phyloP scores from a whole-genome alignment of 2,329 filamentous ascomycete genomes.

The Neonectria faginata region DNA sequence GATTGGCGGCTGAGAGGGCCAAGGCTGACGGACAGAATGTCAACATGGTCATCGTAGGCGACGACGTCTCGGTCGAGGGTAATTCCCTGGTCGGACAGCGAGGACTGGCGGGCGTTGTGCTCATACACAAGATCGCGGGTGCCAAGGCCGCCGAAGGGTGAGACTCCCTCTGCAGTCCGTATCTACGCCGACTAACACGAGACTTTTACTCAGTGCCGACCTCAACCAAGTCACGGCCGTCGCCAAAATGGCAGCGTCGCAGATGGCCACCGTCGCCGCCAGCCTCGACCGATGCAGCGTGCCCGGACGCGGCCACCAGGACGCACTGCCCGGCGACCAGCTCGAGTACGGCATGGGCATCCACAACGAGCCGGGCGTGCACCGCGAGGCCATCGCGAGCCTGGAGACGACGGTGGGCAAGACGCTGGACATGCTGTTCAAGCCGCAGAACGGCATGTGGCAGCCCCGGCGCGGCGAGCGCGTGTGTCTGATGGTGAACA shows the following conservation, averaged over 20 bases:
- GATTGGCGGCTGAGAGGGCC: slow-evolving; percentile 46
- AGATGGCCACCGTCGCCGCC: slow-evolving; percentile 43
- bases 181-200: slow-evolving; percentile 17
- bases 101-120: slow-evolving; percentile 41
- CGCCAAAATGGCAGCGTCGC: slow-evolving; percentile 36
- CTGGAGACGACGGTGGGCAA: slow-evolving; percentile 37
- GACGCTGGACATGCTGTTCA: slow-evolving; percentile 39
- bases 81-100: slow-evolving; percentile 42
- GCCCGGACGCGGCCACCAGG: slow-evolving; percentile 37
- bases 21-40: slow-evolving; percentile 42
- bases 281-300: slow-evolving; percentile 43
- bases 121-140: slow-evolving; percentile 43
- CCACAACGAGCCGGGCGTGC: slow-evolving; percentile 45
- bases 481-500: slow-evolving; percentile 41
- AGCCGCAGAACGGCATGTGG: slow-evolving; percentile 40
- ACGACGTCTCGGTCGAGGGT: slow-evolving; percentile 42
- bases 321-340: slow-evolving; percentile 34
- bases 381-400: slow-evolving; percentile 32
- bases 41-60: slow-evolving; percentile 42
- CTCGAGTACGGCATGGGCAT: slow-evolving; percentile 45
- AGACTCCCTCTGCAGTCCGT: background rate
- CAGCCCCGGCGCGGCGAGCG: slow-evolving; percentile 34
- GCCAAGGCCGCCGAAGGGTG: slow-evolving; percentile 42
- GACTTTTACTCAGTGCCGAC: slow-evolving; percentile 22
- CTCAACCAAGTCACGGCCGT: slow-evolving; percentile 35